Evolutionary conservation across 228 moss, liverwort and hornwort species (phyloP), one percentile per base, ranked within the genome.

Genomic region (Sphagnum fallax): DNA sequence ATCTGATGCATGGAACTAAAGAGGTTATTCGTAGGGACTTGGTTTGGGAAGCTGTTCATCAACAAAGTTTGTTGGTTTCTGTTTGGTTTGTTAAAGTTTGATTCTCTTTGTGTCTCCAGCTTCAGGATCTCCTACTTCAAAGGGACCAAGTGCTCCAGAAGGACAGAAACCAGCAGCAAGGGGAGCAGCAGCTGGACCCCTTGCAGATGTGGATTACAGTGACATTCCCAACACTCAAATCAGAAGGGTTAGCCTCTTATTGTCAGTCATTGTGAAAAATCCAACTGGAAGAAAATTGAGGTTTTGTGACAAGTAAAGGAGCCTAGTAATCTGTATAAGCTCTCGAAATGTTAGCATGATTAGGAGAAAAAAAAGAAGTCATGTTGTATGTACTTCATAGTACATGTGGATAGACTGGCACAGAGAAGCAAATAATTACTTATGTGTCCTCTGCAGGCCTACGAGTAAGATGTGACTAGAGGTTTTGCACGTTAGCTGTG

Each of bases 141-240:
- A 74, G 67, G 71, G 72, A 67, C 72, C 74, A 60, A 68, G 57
- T 67, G 67, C 80, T 69, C 74, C 73, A 65, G 53, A 51, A 71
- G 78, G 75, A 47, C 59, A 85, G 53, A 61, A 77, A 13, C 85
- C 70, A 14, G 47, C 74, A 70, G 83, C 61, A 65, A 83, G 81
- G 64, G 71, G 82, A 74, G 55, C 79, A 55, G 77, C 79, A 70
- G 73, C 79, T 11, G 12, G 66, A 70, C 77, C 79, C 48, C 74
- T 87, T 70, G 86, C 78, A 74, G 90, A 79, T 67, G 16, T 87
- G 68, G 86, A 88, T 64, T 91, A 84, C 66, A 75, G 81, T 50
- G 92, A 95, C 60, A 71, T 91, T 74, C 88, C 92, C 32, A 92
- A 88, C 76, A 76, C 80, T 59, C 87, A 92, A 71, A 92, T 93